A percentile compares a stretch with the other conserved stretches of the same genome.
These are phyloP conservation scores for Tetrahymena thermophila DNA, from an alignment of 73 alveolate species.

Conservation along the genomic window DNA sequence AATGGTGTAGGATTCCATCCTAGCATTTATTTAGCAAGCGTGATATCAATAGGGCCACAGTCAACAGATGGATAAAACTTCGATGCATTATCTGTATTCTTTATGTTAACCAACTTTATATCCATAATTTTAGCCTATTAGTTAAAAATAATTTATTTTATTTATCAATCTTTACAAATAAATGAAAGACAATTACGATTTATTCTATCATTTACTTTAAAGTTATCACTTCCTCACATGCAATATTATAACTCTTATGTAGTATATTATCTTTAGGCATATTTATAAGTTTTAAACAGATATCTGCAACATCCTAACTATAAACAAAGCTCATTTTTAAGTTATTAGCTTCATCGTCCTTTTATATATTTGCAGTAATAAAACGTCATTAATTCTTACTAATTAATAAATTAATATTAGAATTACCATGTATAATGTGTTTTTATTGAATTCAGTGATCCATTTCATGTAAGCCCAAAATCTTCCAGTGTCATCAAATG, in stretches of 20 bases:
- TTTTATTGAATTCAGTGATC: conserved; percentile 18
- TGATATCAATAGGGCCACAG: conserved; percentile 49
- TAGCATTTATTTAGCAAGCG: conserved; percentile 1
- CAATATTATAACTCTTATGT: conserved; percentile 36
- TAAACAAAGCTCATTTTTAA: conserved; percentile 39
- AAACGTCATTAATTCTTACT: neutral
- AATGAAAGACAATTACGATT: neutral
- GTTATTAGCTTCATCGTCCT: neutral
- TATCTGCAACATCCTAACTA: conserved; percentile 42
- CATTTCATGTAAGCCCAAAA: conserved; percentile 56
- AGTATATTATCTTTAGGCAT: neutral
- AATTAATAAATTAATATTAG: neutral
- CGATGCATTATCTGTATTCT: conserved; percentile 9
- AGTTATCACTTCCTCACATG: conserved; percentile 47
- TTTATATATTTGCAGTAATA: no score
- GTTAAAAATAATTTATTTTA: neutral
- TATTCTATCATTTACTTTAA: conserved; percentile 16
- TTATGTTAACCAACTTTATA: conserved; percentile 1
- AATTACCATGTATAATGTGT: conserved; percentile 40
- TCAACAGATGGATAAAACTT: conserved; percentile 49
- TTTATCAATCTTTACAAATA: neutral
- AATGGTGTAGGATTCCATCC: conserved; percentile 27
- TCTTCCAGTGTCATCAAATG: conserved; percentile 70
- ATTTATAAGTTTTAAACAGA: neutral
- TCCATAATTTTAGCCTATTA: neutral